These are phyloP conservation scores for Eimeria maxima DNA, from an alignment of 169 alveolate genomes.

Conservation along the genomic window DNA sequence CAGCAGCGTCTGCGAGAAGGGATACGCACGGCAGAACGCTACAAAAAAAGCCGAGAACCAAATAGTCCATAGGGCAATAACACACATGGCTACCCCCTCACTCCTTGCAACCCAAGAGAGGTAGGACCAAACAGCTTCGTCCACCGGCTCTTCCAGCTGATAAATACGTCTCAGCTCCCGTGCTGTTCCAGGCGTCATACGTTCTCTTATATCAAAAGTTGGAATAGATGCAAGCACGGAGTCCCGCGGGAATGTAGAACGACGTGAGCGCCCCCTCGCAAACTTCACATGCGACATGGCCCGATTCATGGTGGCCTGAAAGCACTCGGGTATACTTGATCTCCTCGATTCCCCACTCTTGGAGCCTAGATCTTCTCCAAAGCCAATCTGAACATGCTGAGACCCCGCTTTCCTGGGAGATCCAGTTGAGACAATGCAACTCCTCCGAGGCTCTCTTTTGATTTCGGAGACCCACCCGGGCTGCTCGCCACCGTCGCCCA, in stretches of 20 bases:
- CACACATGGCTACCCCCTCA: constrained; percentile 26
- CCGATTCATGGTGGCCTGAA: constrained; percentile 1
- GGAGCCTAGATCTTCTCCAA: neutral
- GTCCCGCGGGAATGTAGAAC: constrained; percentile 38
- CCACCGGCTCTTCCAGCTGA: constrained; percentile 72
- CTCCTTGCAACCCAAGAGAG: constrained; percentile 34
- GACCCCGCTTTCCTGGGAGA: constrained; percentile 8
- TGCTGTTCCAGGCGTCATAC: constrained; percentile 57
- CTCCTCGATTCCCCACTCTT: neutral
- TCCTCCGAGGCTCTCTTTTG: constrained; percentile 70
- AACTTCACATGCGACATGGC: constrained; percentile 45
- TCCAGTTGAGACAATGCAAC: constrained; percentile 54
- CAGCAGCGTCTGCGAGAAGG: neutral
- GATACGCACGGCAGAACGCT: constrained; percentile 33
- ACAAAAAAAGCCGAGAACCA: constrained; percentile 51
- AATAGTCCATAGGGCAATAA: constrained; percentile 49
- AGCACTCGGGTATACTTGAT: neutral
- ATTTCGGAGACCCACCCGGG: constrained; percentile 57
- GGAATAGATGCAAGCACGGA: constrained; percentile 64
- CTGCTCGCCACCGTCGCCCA: constrained; percentile 53
- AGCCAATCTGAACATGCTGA: constrained; percentile 43
- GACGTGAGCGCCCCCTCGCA: constrained; percentile 46
- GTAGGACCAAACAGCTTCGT: constrained; percentile 66
- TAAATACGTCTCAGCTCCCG: constrained; percentile 51
- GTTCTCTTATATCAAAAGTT: constrained; percentile 56